Evolutionary conservation across 116 monocot genomes (phyloP).

Genomic region (Papilionanthe hybrid): DNA sequence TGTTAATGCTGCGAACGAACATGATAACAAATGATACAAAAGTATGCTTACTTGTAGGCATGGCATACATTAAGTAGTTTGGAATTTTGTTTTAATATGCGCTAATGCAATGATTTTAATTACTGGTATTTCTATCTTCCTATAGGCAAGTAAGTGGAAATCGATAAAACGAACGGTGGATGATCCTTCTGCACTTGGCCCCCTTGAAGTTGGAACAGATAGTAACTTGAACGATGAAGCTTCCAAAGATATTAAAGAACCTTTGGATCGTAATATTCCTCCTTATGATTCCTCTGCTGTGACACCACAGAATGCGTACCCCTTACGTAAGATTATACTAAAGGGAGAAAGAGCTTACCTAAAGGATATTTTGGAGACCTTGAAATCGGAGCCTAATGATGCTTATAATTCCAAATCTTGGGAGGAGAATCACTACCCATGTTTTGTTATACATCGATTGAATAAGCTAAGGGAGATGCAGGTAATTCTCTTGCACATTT

Average conservation of each 20-base stretch:
- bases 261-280: slow-evolving; percentile 52
- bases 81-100: neutral
- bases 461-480: slow-evolving; percentile 24
- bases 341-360: slow-evolving; percentile 51
- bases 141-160: slow-evolving; percentile 34
- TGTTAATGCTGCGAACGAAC: neutral
- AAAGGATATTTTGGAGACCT: slow-evolving; percentile 44
- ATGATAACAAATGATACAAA: neutral
- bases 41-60: neutral
- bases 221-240: slow-evolving; percentile 30
- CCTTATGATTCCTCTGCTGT: slow-evolving; percentile 63
- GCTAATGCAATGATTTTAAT: neutral
- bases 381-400: slow-evolving; percentile 22
- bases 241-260: slow-evolving; percentile 15
- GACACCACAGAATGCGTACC: slow-evolving; percentile 64
- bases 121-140: neutral
- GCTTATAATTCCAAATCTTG: slow-evolving; percentile 17
- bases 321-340: slow-evolving; percentile 65
- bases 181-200: slow-evolving; percentile 29
- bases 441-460: slow-evolving; percentile 49
- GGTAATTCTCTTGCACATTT: slow-evolving; percentile 24
- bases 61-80: neutral
- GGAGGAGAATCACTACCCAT: slow-evolving; percentile 38
- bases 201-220: slow-evolving; percentile 24
- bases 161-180: slow-evolving; percentile 29